A percentile compares a stretch with the other conserved stretches of the same genome.
Conservation (phyloP, 2,329 filamentous ascomycete genomes). For the Fusarium heterosporum region DNA sequence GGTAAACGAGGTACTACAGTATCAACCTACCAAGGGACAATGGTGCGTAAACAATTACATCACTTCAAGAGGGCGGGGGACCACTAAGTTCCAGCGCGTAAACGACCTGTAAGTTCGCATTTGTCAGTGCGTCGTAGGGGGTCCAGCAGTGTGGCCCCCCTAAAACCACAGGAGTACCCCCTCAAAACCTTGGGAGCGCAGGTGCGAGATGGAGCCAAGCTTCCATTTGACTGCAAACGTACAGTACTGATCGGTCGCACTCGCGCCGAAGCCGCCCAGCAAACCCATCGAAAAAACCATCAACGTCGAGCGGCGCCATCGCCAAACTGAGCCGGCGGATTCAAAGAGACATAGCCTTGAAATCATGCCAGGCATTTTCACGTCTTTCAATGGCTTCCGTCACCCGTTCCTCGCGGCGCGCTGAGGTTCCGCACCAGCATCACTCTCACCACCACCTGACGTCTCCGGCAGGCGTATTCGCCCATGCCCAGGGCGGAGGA, state of each 20-base stretch:
- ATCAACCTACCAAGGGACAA: neutral
- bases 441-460: conserved; percentile 49
- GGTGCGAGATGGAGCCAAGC: conserved; percentile 20
- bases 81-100: conserved; percentile 14
- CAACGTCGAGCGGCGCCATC: conserved; percentile 46
- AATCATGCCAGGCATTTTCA: conserved; percentile 54
- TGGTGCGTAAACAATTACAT: neutral
- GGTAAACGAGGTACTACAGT: too few species aligned
- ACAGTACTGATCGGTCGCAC: conserved; percentile 37
- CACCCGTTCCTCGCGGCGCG: conserved; percentile 63
- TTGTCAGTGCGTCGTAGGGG: conserved; percentile 24
- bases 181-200: conserved; percentile 27
- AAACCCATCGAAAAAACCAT: conserved; percentile 47
- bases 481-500: conserved; percentile 51
- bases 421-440: conserved; percentile 59
- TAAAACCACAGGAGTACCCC: conserved; percentile 15
- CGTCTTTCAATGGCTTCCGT: conserved; percentile 62
- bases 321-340: conserved; percentile 41
- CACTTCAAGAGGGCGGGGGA: too few species aligned
- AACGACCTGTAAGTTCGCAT: conserved; percentile 17
- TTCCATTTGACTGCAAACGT: conserved; percentile 37
- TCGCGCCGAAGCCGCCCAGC: conserved; percentile 42
- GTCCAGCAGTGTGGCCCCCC: conserved; percentile 20
- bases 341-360: conserved; percentile 40
- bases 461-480: conserved; percentile 49